Evolutionary conservation across 2,329 filamentous ascomycete species (phyloP), one percentile per base, ranked within the genome.

Genomic region (Whalleya microplaca): DNA sequence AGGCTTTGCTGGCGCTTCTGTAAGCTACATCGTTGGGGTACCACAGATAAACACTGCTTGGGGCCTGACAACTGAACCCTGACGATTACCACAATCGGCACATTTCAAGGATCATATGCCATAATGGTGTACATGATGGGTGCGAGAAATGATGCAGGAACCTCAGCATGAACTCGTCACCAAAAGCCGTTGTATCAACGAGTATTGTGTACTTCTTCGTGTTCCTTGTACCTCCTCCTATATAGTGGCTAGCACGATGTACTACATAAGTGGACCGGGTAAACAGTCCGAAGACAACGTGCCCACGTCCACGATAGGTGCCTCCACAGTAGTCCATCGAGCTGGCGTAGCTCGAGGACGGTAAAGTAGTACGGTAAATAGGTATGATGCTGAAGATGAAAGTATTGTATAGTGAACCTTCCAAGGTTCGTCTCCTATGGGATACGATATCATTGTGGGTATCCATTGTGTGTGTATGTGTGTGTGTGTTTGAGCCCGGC

Each of bases 291-390:
- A 44, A 37, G 41, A 9, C 29, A 52, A 16, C 32, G 32, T 12
- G 32, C 32, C 48, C 41, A 43, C 53, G 47, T 58, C 57, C 55
- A 45, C 52, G 58, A 55, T 58, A 60, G 44, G 48, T 44, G 50
- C 29, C 44, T 27, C 41, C 55, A 21, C 53, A 61, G 56, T 58
- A 56, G 20, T 23, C 41, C 53, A 46, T 44, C 29, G 44, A 32
- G 27, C 18, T 53, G 46, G 21, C 51, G 51, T 51, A 18, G 51
- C 49, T 48, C 16, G 19, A 41, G 21, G 44, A 43, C 51, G 20
- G 20, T 52, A 46, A 48, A 56, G 41, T 52, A 48, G n/a, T 56
- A 53, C 41, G 18, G 32, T 53, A 21, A 53, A 53, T 51, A 44
- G 21, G 45, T 48, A n/a, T 51, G 37, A n/a, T 41, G 29, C 16